phyloP scores from a whole-genome alignment of 2,329 filamentous ascomycete genomes.

The Alternaria viburni region DNA sequence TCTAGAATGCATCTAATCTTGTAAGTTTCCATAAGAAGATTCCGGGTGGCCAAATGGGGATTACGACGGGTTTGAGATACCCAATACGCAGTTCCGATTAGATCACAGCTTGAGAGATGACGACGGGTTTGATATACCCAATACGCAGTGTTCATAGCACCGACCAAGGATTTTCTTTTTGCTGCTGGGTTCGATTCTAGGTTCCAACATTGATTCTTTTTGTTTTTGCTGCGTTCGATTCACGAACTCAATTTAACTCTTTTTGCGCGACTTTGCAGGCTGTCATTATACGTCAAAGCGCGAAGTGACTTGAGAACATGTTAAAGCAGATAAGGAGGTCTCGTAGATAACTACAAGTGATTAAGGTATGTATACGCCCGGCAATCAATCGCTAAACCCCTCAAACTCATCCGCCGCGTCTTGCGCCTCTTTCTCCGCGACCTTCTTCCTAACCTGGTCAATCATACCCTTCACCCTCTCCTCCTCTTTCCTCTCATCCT shows the following conservation, averaged over 20 bases:
- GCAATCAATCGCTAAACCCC: slow-evolving; percentile 41
- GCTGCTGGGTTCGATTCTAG: background rate
- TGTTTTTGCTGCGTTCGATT: background rate
- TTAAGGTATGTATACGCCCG: background rate
- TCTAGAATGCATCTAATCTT: fast-evolving
- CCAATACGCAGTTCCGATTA: background rate
- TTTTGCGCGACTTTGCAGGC: background rate
- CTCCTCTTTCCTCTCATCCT: slow-evolving; percentile 43
- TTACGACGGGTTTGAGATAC: background rate
- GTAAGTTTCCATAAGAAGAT: background rate
- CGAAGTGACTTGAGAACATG: no score
- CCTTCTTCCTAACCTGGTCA: slow-evolving; percentile 34
- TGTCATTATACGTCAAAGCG: no score
- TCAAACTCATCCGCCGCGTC: slow-evolving; percentile 40
- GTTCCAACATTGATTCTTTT: background rate
- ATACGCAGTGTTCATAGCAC: background rate
- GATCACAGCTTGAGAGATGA: background rate
- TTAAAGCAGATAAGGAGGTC: no score
- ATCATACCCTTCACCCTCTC: slow-evolving; percentile 43
- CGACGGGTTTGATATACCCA: background rate
- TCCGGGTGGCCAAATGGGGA: background rate
- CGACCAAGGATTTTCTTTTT: background rate
- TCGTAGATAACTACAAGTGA: no score
- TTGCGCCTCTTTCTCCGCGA: slow-evolving; percentile 32
- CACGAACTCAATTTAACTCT: background rate